Evolutionary conservation across 441 rosid species (phyloP), one percentile per base, ranked within the genome.

Genomic region (Syzygium malaccense): DNA sequence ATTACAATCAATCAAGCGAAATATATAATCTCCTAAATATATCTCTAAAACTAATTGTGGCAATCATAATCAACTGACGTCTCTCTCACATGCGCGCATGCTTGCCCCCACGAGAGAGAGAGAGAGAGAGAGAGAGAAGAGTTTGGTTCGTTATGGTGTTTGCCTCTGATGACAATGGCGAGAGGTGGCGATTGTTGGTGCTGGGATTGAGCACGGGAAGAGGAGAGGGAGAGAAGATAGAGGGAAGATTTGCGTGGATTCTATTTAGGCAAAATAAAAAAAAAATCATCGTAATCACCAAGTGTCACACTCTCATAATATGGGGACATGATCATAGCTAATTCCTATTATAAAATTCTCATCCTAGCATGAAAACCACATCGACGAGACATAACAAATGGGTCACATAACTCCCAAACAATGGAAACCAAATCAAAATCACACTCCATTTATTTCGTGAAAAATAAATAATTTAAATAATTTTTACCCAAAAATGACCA

Each of bases 401-500:
- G 32, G 25, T 68, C 11, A 33, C 78, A 32, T 4, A 20, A 32
- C 45, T 32, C 78, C 33, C 20, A 14, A 68, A 45, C 45, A 18
- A 68, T 68, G 12, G 33, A 68, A 32, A 68, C 26, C 45, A 32
- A 32, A 55, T 55, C 25, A 55, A 55, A 55, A 55, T 0, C 7
- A 18, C 0, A 4, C 1, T 55, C 4, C 57, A 1, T 55, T 3
- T 55, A 7, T 18, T 19, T 7, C 4, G 1, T 3, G 9, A 18
- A 55, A 18, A 17, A 55, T 55, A 3, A 55, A 55, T 7, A 3
- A 18, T 55, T 55, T 55, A 0, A 3, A 17, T 18, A 18, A 55
- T 0, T 18, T 55, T 18, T 55, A 0, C 19, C 19, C 3, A 19
- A 18, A 7, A 55, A 18, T 18, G 23, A 18, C 0, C 3, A 3